Percentiles rank a stretch among this genome's conserved stretches.
Conservation (phyloP, 2,329 filamentous ascomycete genomes). For the Neurospora sp. region DNA sequence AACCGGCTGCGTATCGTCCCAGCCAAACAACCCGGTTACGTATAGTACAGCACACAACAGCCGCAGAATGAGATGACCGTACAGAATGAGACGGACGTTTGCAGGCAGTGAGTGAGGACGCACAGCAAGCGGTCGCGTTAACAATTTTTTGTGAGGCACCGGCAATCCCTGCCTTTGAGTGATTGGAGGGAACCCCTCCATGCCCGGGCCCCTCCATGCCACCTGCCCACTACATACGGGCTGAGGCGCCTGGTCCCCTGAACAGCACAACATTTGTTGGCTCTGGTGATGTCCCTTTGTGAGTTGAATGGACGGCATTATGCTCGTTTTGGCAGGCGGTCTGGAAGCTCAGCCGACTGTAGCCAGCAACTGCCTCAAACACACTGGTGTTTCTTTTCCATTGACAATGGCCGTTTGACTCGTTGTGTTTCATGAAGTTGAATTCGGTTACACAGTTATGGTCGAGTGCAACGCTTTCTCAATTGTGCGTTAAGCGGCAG, state of each 20-base stretch:
- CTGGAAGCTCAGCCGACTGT: neutral
- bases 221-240: neutral
- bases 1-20: constrained; percentile 2
- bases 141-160: neutral
- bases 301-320: neutral
- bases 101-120: neutral
- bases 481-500: neutral
- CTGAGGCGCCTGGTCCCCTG: neutral
- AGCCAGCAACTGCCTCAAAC: neutral
- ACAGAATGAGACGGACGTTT: neutral
- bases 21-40: neutral
- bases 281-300: neutral
- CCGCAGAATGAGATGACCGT: too few species aligned
- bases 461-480: neutral
- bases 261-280: neutral
- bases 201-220: neutral
- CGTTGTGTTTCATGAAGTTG: neutral
- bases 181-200: neutral
- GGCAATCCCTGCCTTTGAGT: neutral
- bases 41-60: constrained; percentile 14
- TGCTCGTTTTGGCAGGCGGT: neutral
- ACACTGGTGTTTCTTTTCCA: neutral
- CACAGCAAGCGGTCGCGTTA: neutral
- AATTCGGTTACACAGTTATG: neutral
- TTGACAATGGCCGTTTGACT: neutral